phyloP scores from a whole-genome alignment of 805 yeast species.

The Yarrowia sp. region DNA sequence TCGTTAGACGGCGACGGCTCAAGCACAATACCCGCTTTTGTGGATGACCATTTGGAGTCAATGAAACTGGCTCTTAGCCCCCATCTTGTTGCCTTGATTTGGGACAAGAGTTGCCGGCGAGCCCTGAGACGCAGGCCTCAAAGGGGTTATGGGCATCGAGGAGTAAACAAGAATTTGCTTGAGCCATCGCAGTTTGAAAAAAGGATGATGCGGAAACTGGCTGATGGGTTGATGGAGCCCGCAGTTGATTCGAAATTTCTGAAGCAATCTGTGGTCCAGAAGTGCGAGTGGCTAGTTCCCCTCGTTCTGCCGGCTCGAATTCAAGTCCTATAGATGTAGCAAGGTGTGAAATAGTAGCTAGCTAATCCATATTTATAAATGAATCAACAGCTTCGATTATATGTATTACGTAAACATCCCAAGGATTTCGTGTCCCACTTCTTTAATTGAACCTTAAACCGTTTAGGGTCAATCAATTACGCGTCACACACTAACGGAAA shows the following conservation, averaged over 20 bases:
- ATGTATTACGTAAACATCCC: too few species aligned
- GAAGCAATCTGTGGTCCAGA: not conserved
- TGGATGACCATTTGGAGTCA: slow-evolving; percentile 1
- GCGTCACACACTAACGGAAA: too few species aligned
- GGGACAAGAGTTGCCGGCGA: slow-evolving; percentile 13
- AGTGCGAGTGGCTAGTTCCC: not conserved
- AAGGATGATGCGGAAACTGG: not conserved
- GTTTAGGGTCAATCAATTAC: too few species aligned
- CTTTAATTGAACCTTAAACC: too few species aligned
- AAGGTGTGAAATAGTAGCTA: not conserved
- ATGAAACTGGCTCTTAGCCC: slow-evolving; percentile 2
- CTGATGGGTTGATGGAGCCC: not conserved
- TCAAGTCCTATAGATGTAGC: not conserved
- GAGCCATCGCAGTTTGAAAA: slow-evolving; percentile 1
- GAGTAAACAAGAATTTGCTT: not conserved
- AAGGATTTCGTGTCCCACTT: too few species aligned
- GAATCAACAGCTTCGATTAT: too few species aligned
- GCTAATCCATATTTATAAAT: not conserved
- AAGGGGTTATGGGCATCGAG: not conserved
- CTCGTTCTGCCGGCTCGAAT: not conserved
- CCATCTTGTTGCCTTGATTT: not conserved
- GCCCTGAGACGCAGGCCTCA: slow-evolving; percentile 13
- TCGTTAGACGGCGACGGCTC: not conserved
- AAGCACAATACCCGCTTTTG: not conserved
- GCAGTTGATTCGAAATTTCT: too few species aligned